Conservation (phyloP, 2,329 filamentous ascomycete species). For the Juglanconis juglandina region DNA sequence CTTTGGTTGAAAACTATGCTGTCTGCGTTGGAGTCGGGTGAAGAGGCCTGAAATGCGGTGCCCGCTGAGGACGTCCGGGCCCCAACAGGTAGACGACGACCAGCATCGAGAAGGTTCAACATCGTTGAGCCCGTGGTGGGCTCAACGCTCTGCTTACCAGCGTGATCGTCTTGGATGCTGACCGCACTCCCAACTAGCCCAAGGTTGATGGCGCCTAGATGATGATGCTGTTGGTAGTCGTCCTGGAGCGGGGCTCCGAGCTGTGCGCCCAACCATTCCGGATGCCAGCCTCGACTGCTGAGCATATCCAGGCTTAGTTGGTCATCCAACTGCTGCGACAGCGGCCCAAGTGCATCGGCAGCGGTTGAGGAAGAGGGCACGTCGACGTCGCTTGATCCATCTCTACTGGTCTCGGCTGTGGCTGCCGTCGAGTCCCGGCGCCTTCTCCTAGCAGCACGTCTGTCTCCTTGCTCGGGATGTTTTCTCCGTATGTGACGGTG, state of each 20-base stretch:
- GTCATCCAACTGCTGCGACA: background rate
- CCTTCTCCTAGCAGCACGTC: background rate
- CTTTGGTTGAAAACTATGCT: constrained; percentile 9
- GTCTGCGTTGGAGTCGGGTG: background rate
- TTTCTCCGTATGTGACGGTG: constrained; percentile 40
- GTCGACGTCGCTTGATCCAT: background rate
- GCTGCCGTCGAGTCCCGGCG: constrained; percentile 2
- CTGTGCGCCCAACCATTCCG: background rate
- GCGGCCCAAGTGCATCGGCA: background rate
- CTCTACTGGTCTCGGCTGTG: background rate
- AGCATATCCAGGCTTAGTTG: background rate
- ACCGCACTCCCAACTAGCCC: background rate
- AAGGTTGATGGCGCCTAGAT: background rate
- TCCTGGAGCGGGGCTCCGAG: background rate
- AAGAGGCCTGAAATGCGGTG: background rate
- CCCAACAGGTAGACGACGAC: too few relatives aligned
- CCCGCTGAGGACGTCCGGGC: too few relatives aligned
- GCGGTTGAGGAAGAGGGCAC: background rate
- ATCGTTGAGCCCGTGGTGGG: background rate
- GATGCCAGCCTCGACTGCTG: background rate
- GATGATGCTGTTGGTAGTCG: background rate
- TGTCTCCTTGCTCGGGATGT: constrained; percentile 29
- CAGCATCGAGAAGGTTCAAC: background rate
- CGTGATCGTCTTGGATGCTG: background rate
- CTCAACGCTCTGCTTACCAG: background rate